phyloP scores from a whole-genome alignment of 2,329 filamentous ascomycete genomes.

The Didymella segeticola region DNA sequence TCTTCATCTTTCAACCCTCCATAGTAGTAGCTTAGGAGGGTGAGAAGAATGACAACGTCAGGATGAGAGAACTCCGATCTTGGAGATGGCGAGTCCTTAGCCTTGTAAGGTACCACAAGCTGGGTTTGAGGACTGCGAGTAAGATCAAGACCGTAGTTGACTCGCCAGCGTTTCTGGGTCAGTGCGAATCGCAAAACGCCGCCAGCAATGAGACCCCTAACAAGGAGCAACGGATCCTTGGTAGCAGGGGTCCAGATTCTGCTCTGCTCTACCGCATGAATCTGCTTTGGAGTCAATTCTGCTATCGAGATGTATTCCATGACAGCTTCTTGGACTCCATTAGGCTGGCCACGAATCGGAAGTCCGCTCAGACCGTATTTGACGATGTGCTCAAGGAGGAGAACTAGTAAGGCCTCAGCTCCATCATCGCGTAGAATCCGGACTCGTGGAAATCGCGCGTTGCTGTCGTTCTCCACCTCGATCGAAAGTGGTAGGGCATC shows the following conservation, averaged over 20 bases:
- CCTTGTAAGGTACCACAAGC: constrained; percentile 66
- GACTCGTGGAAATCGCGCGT: constrained; percentile 56
- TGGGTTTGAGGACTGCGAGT: constrained; percentile 58
- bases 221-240: constrained; percentile 52
- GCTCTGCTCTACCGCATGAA: constrained; percentile 27
- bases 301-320: constrained; percentile 55
- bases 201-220: constrained; percentile 63
- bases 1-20: constrained; percentile 61
- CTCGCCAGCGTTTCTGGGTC: constrained; percentile 66
- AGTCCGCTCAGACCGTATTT: constrained; percentile 54
- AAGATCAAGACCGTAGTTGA: constrained; percentile 67
- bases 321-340: constrained; percentile 41
- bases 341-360: constrained; percentile 50
- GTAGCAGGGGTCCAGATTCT: constrained; percentile 49
- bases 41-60: constrained; percentile 70
- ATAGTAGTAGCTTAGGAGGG: constrained; percentile 73
- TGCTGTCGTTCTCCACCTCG: constrained; percentile 48
- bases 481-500: constrained; percentile 48
- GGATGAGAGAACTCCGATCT: constrained; percentile 73
- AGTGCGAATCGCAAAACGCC: constrained; percentile 63
- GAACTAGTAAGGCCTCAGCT: constrained; percentile 27
- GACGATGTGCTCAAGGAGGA: constrained; percentile 51
- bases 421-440: constrained; percentile 57
- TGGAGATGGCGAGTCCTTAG: constrained; percentile 68
- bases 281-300: constrained; percentile 37